Evolutionary conservation across 2,329 filamentous ascomycete genomes (phyloP), one percentile per base, ranked within the genome.

Genomic region (Penicillium aurantiogriseum): DNA sequence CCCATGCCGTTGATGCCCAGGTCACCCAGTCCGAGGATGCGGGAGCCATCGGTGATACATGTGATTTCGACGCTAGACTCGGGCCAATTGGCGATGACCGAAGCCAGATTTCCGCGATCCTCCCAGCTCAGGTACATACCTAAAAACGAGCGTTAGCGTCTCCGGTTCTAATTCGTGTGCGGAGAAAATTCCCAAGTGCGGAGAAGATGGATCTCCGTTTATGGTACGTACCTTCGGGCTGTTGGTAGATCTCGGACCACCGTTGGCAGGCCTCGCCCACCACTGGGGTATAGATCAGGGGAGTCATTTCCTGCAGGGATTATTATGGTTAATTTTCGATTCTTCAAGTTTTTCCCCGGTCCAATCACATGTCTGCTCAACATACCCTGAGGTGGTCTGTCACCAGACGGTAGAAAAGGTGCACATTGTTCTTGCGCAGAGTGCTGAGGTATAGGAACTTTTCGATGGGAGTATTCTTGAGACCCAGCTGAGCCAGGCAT

Each of bases 1-100:
- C 94, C 94, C 81, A 97, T 96, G 71, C 94, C 94, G 76, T 97
- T 97, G 65, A 99, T 88, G 67, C 94, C 94, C 56, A 97, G 85
- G 77, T 99, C 94, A 67, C 94, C 94, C 38, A 99, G 86, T 71
- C 94, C 93, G 57, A 87, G 75, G 87, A 88, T 97, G 65, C 94
- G 89, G 48, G 92, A 97, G 60, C 94, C 94, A 74, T 99, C 94
- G 17, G 94, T 97, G 67, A 99, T 88, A 73, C 96, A 92, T 71
- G 92, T 96, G 72, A 99, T 99, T 76, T 97, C 91, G 33, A 96
- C 93, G 64, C 91, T 86, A 63, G 83, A 78, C 75, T 94, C 88
- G 29, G 91, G 92, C 94, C 94, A 99, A 77, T 97, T 97, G 71
- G 87, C 82, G 65, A 97, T 87, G 74, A 97, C 92, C 45, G 89